phyloP scores from a whole-genome alignment of 2,329 filamentous ascomycete species.

The Coniochaeta hoffmannii region DNA sequence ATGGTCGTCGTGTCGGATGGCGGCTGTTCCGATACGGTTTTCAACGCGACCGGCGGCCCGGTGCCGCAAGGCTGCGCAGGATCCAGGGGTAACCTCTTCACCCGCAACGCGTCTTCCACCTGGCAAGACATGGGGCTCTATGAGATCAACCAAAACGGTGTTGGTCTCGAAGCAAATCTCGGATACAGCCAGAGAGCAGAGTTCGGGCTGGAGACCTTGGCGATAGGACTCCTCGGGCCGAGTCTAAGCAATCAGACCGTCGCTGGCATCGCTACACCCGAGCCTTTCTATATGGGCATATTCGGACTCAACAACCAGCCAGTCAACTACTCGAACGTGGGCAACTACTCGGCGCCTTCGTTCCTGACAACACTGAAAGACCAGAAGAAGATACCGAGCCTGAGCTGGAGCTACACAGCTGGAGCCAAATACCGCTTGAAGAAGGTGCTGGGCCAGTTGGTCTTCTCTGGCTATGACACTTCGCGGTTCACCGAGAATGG shows the following conservation, averaged over 20 bases:
- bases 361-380: slow-evolving; percentile 29
- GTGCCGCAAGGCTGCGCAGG: slow-evolving; percentile 26
- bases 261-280: slow-evolving; percentile 22
- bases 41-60: too few relatives aligned
- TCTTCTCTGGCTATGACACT: slow-evolving; percentile 32
- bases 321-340: slow-evolving; percentile 26
- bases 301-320: slow-evolving; percentile 30
- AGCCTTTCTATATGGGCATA: slow-evolving; percentile 31
- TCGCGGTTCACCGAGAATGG: slow-evolving; percentile 29
- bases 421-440: slow-evolving; percentile 31
- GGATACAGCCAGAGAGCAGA: slow-evolving; percentile 22
- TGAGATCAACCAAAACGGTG: slow-evolving; percentile 25
- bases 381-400: slow-evolving; percentile 27
- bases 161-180: slow-evolving; percentile 29
- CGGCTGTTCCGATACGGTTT: slow-evolving; percentile 23
- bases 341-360: slow-evolving; percentile 25
- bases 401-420: slow-evolving; percentile 35
- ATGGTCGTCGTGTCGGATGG: slow-evolving; percentile 23
- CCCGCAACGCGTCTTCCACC: slow-evolving; percentile 24
- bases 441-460: slow-evolving; percentile 28
- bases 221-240: slow-evolving; percentile 23
- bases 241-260: slow-evolving; percentile 23
- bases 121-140: slow-evolving; percentile 24
- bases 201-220: slow-evolving; percentile 21
- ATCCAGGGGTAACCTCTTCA: slow-evolving; percentile 27